phyloP scores from a whole-genome alignment of 208 protist species.

The Phytomonas francai region DNA sequence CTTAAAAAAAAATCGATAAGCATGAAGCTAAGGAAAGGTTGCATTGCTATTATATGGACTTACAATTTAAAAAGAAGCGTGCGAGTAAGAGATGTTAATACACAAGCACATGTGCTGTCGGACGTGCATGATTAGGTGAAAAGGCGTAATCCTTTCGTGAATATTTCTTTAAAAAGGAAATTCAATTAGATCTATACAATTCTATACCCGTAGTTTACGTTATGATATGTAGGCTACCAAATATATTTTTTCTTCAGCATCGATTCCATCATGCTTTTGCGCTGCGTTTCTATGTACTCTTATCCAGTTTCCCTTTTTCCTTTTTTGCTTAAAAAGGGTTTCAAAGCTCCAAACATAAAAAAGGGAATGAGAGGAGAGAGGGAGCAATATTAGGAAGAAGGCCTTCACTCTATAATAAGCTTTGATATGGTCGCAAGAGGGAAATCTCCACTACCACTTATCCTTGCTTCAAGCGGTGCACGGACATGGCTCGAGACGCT shows the following conservation, averaged over 20 bases:
- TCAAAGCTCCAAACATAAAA: background rate
- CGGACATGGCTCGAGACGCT: slow-evolving; percentile 67
- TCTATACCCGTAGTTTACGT: background rate
- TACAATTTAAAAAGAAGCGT: slow-evolving; percentile 6
- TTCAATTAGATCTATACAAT: background rate
- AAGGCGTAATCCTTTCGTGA: background rate
- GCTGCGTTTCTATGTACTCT: too few relatives aligned
- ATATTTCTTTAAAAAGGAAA: slow-evolving; percentile 2
- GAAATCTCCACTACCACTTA: slow-evolving; percentile 27
- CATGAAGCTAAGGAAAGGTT: slow-evolving; percentile 2
- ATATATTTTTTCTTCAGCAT: background rate
- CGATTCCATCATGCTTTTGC: background rate
- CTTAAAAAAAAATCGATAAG: background rate
- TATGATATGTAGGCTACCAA: background rate
- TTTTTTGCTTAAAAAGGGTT: background rate
- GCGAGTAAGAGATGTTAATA: background rate
- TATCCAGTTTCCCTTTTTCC: background rate
- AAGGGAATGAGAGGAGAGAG: background rate
- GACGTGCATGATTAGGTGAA: background rate
- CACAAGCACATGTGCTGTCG: background rate
- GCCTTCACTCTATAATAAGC: background rate
- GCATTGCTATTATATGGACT: background rate
- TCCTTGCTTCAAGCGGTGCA: slow-evolving; percentile 46
- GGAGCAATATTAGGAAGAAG: background rate
- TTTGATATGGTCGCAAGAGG: background rate